Evolutionary conservation across 2,329 filamentous ascomycete species (phyloP).

Genomic region (Diaporthe vaccinii): DNA sequence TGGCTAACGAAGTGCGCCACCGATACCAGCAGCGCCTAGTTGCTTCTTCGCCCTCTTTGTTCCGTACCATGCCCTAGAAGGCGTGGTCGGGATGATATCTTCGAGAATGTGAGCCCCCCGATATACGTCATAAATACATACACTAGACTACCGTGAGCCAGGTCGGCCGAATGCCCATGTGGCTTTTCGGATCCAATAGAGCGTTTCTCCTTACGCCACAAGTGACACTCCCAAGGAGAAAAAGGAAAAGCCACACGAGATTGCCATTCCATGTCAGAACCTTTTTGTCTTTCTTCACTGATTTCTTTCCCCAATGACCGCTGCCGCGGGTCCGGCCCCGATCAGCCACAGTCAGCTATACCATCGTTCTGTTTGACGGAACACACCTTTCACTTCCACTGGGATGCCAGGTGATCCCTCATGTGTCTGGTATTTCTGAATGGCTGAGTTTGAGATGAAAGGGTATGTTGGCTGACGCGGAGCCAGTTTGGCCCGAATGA

Average conservation of each 20-base stretch:
- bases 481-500: background rate
- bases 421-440: background rate
- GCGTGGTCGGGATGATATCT: background rate
- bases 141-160: background rate
- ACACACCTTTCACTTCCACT: background rate
- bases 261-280: background rate
- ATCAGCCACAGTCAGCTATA: background rate
- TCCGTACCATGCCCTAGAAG: background rate
- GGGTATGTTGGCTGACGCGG: background rate
- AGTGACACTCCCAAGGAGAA: background rate
- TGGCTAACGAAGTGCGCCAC: constrained; percentile 9
- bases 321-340: constrained; percentile 2
- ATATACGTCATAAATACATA: background rate
- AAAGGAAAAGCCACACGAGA: background rate
- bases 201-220: constrained; percentile 1
- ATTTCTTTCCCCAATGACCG: background rate
- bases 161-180: no score
- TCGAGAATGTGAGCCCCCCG: background rate
- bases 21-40: background rate
- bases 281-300: background rate
- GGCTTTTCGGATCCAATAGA: constrained; percentile 15
- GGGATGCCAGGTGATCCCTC: background rate
- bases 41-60: background rate
- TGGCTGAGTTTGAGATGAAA: background rate
- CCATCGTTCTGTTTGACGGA: background rate